These are phyloP conservation scores for Metarhizium anisopliae DNA, from an alignment of 2,329 filamentous ascomycete genomes.

Conservation along the genomic window DNA sequence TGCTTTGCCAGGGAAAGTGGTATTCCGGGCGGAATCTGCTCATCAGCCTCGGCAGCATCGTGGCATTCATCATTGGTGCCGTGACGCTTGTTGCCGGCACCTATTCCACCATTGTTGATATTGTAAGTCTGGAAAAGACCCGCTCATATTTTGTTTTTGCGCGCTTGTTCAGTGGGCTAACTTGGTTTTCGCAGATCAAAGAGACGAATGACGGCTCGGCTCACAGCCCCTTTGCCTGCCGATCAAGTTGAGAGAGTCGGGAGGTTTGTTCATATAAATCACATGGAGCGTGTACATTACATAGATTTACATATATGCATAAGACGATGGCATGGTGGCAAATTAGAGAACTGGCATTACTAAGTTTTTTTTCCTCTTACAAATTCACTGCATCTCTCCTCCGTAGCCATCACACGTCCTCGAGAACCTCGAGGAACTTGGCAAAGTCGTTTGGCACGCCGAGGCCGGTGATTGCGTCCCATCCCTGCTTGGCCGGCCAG, in stretches of 20 bases:
- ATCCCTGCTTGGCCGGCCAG: no score
- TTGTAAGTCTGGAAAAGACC: slow-evolving; percentile 13
- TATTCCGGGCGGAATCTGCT: slow-evolving; percentile 16
- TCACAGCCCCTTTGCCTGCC: slow-evolving; percentile 12
- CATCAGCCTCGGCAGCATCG: slow-evolving; percentile 14
- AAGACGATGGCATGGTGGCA: no score
- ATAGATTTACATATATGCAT: neutral
- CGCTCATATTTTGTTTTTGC: no score
- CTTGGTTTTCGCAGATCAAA: slow-evolving; percentile 8
- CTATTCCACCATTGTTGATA: slow-evolving; percentile 19
- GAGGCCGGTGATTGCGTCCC: no score
- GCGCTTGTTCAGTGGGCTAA: neutral
- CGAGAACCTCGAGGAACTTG: no score
- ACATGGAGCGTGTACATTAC: neutral
- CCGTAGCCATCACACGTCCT: no score
- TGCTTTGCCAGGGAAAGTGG: slow-evolving; percentile 13
- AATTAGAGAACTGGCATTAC: no score
- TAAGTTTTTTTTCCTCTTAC: no score
- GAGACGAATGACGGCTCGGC: slow-evolving; percentile 11
- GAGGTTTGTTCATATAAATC: neutral
- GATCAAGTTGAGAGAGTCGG: slow-evolving; percentile 5
- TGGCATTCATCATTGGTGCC: slow-evolving; percentile 18
- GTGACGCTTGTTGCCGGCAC: slow-evolving; percentile 19
- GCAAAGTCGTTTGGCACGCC: no score
- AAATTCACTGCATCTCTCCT: no score